Base-by-base conservation (phyloP, 257 asterid species). In the Paulownia fortunei region DNA sequence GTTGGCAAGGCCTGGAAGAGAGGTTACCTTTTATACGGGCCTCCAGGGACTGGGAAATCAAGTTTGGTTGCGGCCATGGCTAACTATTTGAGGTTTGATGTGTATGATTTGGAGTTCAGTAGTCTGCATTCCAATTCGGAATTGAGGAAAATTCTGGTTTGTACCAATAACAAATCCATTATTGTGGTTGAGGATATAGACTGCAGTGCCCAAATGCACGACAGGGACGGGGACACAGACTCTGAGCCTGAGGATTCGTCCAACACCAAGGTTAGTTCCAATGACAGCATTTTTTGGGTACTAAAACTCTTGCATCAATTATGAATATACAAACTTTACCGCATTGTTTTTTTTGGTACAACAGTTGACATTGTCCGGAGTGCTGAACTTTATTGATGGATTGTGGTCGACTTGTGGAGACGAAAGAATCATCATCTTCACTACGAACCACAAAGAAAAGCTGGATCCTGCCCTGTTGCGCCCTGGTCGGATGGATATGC, bases 1-100 rank as follows among this genome's bases (percentile, higher is more conserved):
- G 97, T 93, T 0, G 98, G 98, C 2, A 93, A 90, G 66, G 98
- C 98, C 5, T 93, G 98, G 98, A 93, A 91, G 55, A 83, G 97
- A 66, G 97, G 98, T 18, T 91, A 93, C 74, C 83, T 93, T 11
- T 73, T 93, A 81, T 93, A 91, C 74, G 97, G 98, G 0, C 98
- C 97, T 1, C 98, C 98, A 0, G 98, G 98, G n/a, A 93, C 98
- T 0, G 97, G 97, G 15, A 93, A 93, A 78, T 91, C 97, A 11
- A 93, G 93, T 79, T 79, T 91, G 82, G 84, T 91, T 23, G 98
- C 96, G 0, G 98, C 97, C 61, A 93, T 93, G 80, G 97, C 98
- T 2, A 93, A 93, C 46, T 89, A 93, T 64, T 69, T 93, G 76
- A 88, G 82, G 86, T 93, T 91, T 23, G 94, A 89, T 66, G 83